phyloP scores from a whole-genome alignment of 495 filamentous ascomycete species.

The Staphylotrichum tortipilum region DNA sequence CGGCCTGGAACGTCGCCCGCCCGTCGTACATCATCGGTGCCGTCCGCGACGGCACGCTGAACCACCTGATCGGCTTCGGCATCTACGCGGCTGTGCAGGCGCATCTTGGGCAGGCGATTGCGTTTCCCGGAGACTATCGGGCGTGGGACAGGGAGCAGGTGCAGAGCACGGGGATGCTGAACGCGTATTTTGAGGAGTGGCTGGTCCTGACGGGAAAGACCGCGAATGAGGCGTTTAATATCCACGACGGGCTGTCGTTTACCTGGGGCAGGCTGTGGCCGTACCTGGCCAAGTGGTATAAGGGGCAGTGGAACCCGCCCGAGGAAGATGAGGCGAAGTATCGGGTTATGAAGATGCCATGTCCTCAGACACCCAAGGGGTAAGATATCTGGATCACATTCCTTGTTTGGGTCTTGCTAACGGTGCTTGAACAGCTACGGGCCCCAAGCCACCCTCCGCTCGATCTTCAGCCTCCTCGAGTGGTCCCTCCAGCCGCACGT shows the following conservation, averaged over 20 bases:
- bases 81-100: conserved; percentile 40
- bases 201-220: conserved; percentile 30
- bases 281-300: conserved; percentile 37
- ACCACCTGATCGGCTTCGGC: conserved; percentile 39
- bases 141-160: conserved; percentile 36
- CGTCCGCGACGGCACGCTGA: conserved; percentile 43
- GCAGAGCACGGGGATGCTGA: conserved; percentile 33
- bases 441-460: conserved; percentile 24
- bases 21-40: conserved; percentile 44
- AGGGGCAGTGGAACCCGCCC: conserved; percentile 22
- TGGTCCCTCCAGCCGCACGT: conserved; percentile 42
- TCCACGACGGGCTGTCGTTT: conserved; percentile 34
- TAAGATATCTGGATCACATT: conserved; percentile 5
- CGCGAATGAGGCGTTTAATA: conserved; percentile 39
- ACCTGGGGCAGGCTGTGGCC: conserved; percentile 41
- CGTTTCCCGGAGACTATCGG: conserved; percentile 33
- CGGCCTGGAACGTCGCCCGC: conserved; percentile 33
- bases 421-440: conserved; percentile 35
- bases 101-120: conserved; percentile 27
- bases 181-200: conserved; percentile 46
- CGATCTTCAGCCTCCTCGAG: conserved; percentile 31
- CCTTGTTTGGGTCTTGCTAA: too few relatives aligned
- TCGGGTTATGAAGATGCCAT: conserved; percentile 10
- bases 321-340: conserved; percentile 23
- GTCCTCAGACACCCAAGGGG: conserved; percentile 20